Conservation (phyloP, 345 rosid genomes). For the Moringa oleifera region DNA sequence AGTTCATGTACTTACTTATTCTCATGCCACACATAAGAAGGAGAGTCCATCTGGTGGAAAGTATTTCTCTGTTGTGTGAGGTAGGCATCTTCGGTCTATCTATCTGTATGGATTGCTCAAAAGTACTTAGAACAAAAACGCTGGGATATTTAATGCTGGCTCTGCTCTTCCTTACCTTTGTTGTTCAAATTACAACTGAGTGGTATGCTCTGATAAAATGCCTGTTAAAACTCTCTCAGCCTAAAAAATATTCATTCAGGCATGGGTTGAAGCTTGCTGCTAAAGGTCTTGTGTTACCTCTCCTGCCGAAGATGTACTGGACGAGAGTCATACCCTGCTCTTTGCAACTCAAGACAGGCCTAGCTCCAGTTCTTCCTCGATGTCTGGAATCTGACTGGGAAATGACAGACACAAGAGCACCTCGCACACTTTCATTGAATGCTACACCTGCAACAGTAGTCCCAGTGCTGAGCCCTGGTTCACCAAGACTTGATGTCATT, state of each 20-base stretch:
- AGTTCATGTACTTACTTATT: constrained; percentile 29
- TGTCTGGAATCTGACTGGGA: constrained; percentile 23
- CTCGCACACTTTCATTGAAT: constrained; percentile 17
- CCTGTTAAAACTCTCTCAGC: constrained; percentile 28
- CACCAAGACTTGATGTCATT: constrained; percentile 14
- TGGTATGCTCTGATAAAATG: constrained; percentile 36
- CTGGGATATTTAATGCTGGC: constrained; percentile 33
- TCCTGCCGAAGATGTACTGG: constrained; percentile 42
- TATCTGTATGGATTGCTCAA: constrained; percentile 16
- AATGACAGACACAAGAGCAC: constrained; percentile 15
- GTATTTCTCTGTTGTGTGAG: constrained; percentile 38
- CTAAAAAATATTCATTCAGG: constrained; percentile 30
- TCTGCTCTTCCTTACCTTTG: constrained; percentile 38
- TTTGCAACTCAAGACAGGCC: constrained; percentile 27
- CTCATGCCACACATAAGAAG: constrained; percentile 39
- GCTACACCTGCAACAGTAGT: constrained; percentile 44
- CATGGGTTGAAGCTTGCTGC: constrained; percentile 32
- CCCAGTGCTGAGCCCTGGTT: constrained; percentile 37
- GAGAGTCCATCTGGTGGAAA: constrained; percentile 38
- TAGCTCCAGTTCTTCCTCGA: constrained; percentile 27
- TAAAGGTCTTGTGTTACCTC: constrained; percentile 43
- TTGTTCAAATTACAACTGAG: constrained; percentile 37
- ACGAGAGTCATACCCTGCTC: constrained; percentile 24
- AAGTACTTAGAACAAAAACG: constrained; percentile 16
- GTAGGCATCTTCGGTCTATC: constrained; percentile 31